These are phyloP conservation scores for Rhizopus delemar DNA, from an alignment of 371 early-diverging fungal species.

Conservation along the genomic window DNA sequence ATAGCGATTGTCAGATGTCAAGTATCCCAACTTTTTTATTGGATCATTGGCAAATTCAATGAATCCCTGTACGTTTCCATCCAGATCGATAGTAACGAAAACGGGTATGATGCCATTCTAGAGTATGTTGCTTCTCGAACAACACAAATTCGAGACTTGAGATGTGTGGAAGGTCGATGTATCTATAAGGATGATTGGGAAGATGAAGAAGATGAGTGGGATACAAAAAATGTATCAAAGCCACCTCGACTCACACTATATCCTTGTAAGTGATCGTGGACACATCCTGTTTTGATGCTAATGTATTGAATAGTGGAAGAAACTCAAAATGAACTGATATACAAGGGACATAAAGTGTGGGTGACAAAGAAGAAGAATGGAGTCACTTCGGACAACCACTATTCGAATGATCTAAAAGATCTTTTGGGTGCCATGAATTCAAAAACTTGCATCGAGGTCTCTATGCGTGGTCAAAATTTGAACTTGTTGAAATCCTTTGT, in stretches of 20 bases:
- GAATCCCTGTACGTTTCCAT: constrained; percentile 27
- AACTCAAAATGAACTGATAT: constrained; percentile 18
- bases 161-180: constrained; percentile 23
- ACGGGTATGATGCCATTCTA: constrained; percentile 25
- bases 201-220: background rate
- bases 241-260: constrained; percentile 25
- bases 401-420: constrained; percentile 20
- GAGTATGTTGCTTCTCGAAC: constrained; percentile 20
- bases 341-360: constrained; percentile 38
- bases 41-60: background rate
- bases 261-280: constrained; percentile 28
- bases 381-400: background rate
- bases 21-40: constrained; percentile 5
- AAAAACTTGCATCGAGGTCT: constrained; percentile 24
- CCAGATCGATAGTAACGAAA: constrained; percentile 17
- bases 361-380: constrained; percentile 25
- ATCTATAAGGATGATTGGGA: constrained; percentile 13
- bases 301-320: constrained; percentile 19
- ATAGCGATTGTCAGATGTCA: constrained; percentile 24
- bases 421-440: constrained; percentile 23
- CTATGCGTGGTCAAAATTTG: constrained; percentile 30
- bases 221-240: background rate
- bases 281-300: background rate
- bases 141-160: constrained; percentile 1
- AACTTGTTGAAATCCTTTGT: constrained; percentile 22